These are phyloP conservation scores for Chlamydomonas schloesseri DNA, from an alignment of 139 green algal species.

Conservation along the genomic window DNA sequence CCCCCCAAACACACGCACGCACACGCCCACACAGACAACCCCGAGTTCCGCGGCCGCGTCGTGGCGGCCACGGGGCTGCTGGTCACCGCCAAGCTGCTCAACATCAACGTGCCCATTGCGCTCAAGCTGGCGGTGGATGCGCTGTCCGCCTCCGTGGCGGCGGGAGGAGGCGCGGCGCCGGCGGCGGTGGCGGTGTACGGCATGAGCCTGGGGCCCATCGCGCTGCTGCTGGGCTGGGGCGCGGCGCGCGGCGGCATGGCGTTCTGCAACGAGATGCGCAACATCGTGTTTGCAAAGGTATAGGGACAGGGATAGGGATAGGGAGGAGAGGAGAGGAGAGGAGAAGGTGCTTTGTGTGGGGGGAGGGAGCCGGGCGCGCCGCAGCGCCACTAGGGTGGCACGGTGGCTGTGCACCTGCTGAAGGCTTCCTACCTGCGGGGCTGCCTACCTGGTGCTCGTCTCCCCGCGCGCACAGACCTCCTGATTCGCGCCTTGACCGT, in stretches of 20 bases:
- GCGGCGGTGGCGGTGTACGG: slow-evolving; percentile 6
- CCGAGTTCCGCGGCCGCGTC: slow-evolving; percentile 76
- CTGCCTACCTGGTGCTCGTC: too few relatives aligned
- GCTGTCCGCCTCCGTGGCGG: slow-evolving; percentile 61
- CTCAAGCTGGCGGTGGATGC: slow-evolving; percentile 88
- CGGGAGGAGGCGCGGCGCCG: neutral
- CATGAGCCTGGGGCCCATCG: slow-evolving; percentile 70
- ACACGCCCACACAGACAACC: slow-evolving; percentile 53
- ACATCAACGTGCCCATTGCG: slow-evolving; percentile 88
- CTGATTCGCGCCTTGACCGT: too few relatives aligned
- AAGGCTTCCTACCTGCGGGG: too few relatives aligned
- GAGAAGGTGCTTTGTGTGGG: neutral
- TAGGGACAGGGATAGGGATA: too few relatives aligned
- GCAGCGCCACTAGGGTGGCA: too few relatives aligned
- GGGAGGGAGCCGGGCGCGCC: too few relatives aligned
- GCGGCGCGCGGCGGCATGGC: slow-evolving; percentile 69
- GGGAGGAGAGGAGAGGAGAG: neutral
- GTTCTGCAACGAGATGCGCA: slow-evolving; percentile 87
- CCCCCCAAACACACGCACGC: neutral
- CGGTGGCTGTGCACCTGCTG: too few relatives aligned
- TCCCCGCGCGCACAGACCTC: too few relatives aligned
- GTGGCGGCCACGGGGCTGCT: slow-evolving; percentile 75
- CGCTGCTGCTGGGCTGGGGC: slow-evolving; percentile 77
- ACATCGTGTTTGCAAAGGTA: slow-evolving; percentile 93
- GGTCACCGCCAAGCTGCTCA: slow-evolving; percentile 80